Evolutionary conservation across 1,284 basidiomycete genomes (phyloP).

Genomic region (Sporisorium graminicola): DNA sequence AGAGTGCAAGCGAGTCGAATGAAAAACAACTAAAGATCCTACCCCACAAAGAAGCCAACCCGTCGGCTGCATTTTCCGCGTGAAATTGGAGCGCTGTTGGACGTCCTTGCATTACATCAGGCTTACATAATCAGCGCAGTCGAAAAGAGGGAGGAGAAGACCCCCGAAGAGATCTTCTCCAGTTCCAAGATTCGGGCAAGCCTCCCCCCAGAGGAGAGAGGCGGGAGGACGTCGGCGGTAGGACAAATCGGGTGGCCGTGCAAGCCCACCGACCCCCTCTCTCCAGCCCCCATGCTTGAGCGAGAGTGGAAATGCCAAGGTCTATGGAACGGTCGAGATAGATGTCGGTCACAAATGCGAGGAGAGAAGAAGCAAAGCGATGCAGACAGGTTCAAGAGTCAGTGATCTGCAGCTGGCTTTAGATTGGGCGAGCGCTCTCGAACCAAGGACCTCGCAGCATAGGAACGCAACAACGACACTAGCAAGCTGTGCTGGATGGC

Average conservation of each 20-base stretch:
- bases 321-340: constrained; percentile 22
- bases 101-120: constrained; percentile 4
- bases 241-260: constrained; percentile 59
- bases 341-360: background rate
- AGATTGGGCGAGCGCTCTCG: background rate
- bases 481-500: constrained; percentile 8
- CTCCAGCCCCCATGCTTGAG: constrained; percentile 58
- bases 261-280: constrained; percentile 58
- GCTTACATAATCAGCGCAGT: constrained; percentile 27
- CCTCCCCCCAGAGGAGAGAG: constrained; percentile 57
- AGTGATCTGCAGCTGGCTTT: background rate
- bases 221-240: constrained; percentile 57
- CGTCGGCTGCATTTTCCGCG: background rate
- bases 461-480: background rate
- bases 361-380: constrained; percentile 1
- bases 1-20: background rate
- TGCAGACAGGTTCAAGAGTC: background rate
- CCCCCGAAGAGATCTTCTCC: constrained; percentile 38
- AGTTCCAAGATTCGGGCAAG: constrained; percentile 55
- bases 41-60: background rate
- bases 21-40: background rate
- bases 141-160: constrained; percentile 28
- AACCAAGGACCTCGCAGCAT: background rate
- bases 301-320: constrained; percentile 60
- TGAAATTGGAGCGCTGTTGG: background rate